Base-by-base conservation (phyloP, 495 filamentous ascomycete genomes). In the Halenospora varia region DNA sequence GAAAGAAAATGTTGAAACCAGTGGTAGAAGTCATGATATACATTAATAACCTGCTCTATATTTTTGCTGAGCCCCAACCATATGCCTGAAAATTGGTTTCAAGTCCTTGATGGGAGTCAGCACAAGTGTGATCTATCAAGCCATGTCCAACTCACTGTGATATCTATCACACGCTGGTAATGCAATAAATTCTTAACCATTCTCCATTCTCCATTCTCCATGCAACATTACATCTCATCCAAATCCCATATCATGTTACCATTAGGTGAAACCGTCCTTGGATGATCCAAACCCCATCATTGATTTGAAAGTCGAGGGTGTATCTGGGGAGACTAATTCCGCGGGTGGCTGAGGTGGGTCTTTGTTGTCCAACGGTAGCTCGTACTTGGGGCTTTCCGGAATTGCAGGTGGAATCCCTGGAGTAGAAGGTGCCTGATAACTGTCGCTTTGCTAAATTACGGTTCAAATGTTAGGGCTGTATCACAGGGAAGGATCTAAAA, bases 341-440 rank as follows among this genome's bases (percentile, higher is more conserved):
- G 20, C 47, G 23, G 47, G 47, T 24, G 19, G 47, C 19, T 3
- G 18, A n/a, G 18, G 23, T 13, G 47, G 22, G 3, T 49, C 47
- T 25, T 24, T 49, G n/a, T 25, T 49, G 19, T 49, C 20, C 9
- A 19, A 10, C 8, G 47, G 4, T 9, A 49, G n/a, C n/a, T 49
- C 47, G 20, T 49, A 49, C n/a, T 49, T 49, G 20, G 47, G 47
- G 9, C 10, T n/a, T n/a, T 49, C 47, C 3, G 47, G 47, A 25
- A 49, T 49, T 8, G 22, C 9, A 24, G 3, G 47, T 9, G 47
- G 23, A 25, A 49, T 20, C 4, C 8, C 4, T n/a, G 6, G 11
- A 6, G n/a, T 45, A 6, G 42, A 45, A 9, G 3, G 42, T 40
- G 15, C 35, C 35, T 9, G 15, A 40, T 8, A 15, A 40, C 35